Percentiles rank a stretch among this genome's conserved stretches.
These are phyloP conservation scores for Russula vinacea DNA, from an alignment of 768 basidiomycete genomes.

Conservation along the genomic window DNA sequence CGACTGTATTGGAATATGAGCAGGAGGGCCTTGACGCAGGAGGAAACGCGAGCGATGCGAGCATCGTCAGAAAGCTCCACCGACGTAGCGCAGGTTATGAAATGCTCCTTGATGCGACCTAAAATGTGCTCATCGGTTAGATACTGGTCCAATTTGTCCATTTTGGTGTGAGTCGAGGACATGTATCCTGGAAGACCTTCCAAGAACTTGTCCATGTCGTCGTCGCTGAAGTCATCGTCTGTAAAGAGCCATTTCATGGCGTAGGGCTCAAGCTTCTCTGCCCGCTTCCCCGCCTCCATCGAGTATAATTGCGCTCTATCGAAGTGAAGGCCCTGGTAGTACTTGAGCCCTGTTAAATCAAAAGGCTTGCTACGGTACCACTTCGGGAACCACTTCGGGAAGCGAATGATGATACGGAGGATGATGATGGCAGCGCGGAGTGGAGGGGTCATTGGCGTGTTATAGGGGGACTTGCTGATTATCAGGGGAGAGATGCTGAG, in stretches of 20 bases:
- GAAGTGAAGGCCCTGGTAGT: constrained; percentile 12
- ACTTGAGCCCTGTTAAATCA: neutral
- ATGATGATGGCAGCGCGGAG: neutral
- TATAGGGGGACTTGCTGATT: constrained; percentile 15
- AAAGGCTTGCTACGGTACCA: neutral
- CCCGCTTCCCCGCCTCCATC: neutral
- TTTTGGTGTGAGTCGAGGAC: constrained; percentile 3
- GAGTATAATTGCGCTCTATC: neutral
- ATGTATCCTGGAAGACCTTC: constrained; percentile 22
- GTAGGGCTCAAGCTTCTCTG: constrained; percentile 3
- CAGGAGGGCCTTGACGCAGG: constrained; percentile 6
- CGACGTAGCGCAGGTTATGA: constrained; percentile 15
- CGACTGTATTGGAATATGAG: constrained; percentile 5
- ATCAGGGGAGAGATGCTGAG: constrained; percentile 22
- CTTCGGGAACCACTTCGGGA: neutral
- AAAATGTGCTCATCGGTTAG: neutral
- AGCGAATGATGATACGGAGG: neutral
- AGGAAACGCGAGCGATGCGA: constrained; percentile 4
- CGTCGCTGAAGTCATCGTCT: constrained; percentile 17
- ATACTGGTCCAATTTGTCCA: neutral
- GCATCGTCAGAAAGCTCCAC: constrained; percentile 9
- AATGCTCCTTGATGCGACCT: constrained; percentile 11
- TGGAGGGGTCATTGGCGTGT: constrained; percentile 18
- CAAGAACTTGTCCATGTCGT: constrained; percentile 18
- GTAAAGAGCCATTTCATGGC: constrained; percentile 19